A percentile compares a stretch with the other conserved stretches of the same genome.
Conservation (phyloP, 176 grass and related monocot genomes). For the Oryza brachyantha region DNA sequence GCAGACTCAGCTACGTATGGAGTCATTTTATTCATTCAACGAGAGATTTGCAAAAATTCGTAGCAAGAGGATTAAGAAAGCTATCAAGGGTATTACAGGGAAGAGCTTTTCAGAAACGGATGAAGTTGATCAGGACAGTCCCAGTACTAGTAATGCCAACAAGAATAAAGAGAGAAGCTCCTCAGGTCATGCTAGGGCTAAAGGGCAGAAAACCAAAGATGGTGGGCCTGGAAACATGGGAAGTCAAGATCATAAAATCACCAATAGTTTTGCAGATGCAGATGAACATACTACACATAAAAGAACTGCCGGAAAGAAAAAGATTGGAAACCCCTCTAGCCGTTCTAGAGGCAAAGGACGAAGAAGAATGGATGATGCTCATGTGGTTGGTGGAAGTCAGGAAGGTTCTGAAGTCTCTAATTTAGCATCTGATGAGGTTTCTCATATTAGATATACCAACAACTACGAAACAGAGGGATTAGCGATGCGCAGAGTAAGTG, state of each 20-base stretch:
- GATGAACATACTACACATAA: conserved; percentile 32
- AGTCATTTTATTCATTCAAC: conserved; percentile 95
- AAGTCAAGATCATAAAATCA: conserved; percentile 33
- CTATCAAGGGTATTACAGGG: conserved; percentile 90
- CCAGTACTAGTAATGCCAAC: conserved; percentile 30
- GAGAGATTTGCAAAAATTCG: conserved; percentile 99
- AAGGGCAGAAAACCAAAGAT: conserved; percentile 36
- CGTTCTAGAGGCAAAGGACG: conserved; percentile 32
- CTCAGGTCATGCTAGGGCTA: conserved; percentile 38
- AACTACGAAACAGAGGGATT: conserved; percentile 28
- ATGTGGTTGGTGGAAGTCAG: conserved; percentile 13
- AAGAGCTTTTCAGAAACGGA: conserved; percentile 55
- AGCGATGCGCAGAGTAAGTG: conserved; percentile 58
- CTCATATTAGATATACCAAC: conserved; percentile 17
- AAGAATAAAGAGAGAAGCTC: conserved; percentile 43
- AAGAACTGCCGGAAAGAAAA: conserved; percentile 34
- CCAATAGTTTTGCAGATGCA: conserved; percentile 25
- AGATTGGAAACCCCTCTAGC: background rate
- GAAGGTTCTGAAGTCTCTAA: conserved; percentile 28
- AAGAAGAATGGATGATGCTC: conserved; percentile 33
- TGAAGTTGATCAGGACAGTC: conserved; percentile 53
- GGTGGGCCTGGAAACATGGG: background rate
- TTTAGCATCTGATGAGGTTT: conserved; percentile 34
- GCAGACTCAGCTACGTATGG: conserved; percentile 87
- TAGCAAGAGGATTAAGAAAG: conserved; percentile 94